Evolutionary conservation across 176 grass and related monocot species (phyloP), one percentile per base, ranked within the genome.

Genomic region (Aegilops tauschii): DNA sequence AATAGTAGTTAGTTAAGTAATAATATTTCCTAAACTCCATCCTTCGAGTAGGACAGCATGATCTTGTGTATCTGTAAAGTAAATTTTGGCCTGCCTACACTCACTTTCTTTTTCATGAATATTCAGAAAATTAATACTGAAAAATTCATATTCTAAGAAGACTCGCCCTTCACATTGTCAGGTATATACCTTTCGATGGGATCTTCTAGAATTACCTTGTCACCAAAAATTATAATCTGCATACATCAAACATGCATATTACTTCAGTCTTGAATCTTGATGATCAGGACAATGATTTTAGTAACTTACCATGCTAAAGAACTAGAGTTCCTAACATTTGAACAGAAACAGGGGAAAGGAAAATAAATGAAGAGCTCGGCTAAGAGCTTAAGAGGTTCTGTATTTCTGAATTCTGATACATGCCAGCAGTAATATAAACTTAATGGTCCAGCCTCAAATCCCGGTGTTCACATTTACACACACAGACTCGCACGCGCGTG

Each of bases 181-280:
- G 52, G 11, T 69, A 83, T 69, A 83, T 93, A 93, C 95, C 93
- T 98, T 82, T 95, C 91, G 12, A 95, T 59, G 61, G 93, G 93
- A 82, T 93, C 93, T 80, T 95, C 87, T 42, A 95, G 80, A 87
- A 98, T 98, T 83, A 95, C 86, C 87, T 90, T 95, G 89, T 98
- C 91, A 59, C 93, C 95, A 83, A 98, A 98, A 87, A 73, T 86
- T 91, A 98, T 79, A 92, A 98, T 90, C 95, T 98, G 91, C 84
- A 80, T 32, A 82, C 77, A 86, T 6, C 73, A 56, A 85, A 30
- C 75, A 83, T 78, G 28, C 56, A 76, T 65, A 67, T 83, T 79
- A 89, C 29, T 82, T 69, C 12, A 82, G 56, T 40, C 42, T 20
- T 76, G 61, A 82, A 45, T 40, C 42, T 20, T 76, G 52, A 82